These are phyloP conservation scores for Phycomyces blakesleeanus DNA, from an alignment of 192 early-diverging fungal genomes.

Conservation along the genomic window DNA sequence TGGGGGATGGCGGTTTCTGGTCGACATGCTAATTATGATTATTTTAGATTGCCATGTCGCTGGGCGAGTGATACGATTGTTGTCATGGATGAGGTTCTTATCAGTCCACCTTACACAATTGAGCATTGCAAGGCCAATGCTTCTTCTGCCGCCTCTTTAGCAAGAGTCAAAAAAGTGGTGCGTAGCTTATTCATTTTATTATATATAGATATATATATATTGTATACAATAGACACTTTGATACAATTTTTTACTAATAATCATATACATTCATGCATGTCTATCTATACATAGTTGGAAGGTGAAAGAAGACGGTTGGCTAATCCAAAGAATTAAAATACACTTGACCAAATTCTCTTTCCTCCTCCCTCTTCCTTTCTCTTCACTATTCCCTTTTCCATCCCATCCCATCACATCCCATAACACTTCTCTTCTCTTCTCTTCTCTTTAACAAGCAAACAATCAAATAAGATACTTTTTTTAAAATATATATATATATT, in stretches of 20 bases:
- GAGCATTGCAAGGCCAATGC: constrained; percentile 63
- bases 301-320: background rate
- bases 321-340: background rate
- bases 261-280: background rate
- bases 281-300: background rate
- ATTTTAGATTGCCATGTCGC: constrained; percentile 72
- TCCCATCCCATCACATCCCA: background rate
- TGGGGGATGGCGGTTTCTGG: no score
- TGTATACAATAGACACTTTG: no score
- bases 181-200: no score
- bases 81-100: constrained; percentile 77
- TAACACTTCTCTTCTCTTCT: background rate
- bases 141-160: constrained; percentile 52
- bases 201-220: no score
- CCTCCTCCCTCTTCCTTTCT: background rate
- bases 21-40: no score
- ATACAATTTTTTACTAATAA: no score
- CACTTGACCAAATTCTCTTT: background rate
- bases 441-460: no score
- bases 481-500: background rate
- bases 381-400: no score
- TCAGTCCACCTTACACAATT: constrained; percentile 68
- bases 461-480: no score
- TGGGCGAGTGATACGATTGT: constrained; percentile 73
- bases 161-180: constrained; percentile 76